Conservation (phyloP, 257 asterid species). For the Scutellaria barbata region DNA sequence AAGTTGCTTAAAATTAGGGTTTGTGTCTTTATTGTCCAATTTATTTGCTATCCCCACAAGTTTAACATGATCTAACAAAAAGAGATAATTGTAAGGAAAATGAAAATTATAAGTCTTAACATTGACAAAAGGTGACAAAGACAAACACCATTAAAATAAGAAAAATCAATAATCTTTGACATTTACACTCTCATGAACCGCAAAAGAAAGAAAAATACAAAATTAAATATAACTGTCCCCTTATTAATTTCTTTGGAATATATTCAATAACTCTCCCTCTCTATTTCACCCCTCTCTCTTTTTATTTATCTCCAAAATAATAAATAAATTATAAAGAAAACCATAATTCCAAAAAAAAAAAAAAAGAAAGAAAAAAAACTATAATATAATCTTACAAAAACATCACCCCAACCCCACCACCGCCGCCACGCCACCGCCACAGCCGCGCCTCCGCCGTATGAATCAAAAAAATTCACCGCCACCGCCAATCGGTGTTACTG, state of each 20-base stretch:
- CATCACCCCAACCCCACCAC: constrained; percentile 29
- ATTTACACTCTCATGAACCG: constrained; percentile 36
- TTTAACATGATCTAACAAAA: constrained; percentile 32
- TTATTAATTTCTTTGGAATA: constrained; percentile 27
- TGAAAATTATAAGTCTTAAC: not conserved
- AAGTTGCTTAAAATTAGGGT: constrained; percentile 42
- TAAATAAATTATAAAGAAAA: constrained; percentile 49
- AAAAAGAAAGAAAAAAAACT: constrained; percentile 30
- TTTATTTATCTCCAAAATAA: constrained; percentile 54
- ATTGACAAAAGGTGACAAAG: constrained; percentile 16
- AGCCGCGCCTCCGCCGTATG: constrained; percentile 20
- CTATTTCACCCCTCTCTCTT: constrained; percentile 37
- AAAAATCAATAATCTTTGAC: constrained; percentile 36
- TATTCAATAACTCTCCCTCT: constrained; percentile 14
- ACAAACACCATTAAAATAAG: not conserved
- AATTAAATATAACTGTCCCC: constrained; percentile 25
- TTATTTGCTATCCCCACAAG: constrained; percentile 32
- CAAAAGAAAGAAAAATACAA: constrained; percentile 10
- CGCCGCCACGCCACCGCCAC: constrained; percentile 12
- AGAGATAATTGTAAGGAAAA: not conserved
- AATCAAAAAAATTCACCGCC: constrained; percentile 21
- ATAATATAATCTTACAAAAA: constrained; percentile 41
- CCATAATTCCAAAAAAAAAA: constrained; percentile 4
- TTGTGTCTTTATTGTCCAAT: constrained; percentile 26
- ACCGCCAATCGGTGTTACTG: constrained; percentile 2